Percentiles rank a stretch among this genome's conserved stretches.
These are phyloP conservation scores for Xenoacremonium recifei DNA, from an alignment of 2,329 filamentous ascomycete species.

Conservation along the genomic window DNA sequence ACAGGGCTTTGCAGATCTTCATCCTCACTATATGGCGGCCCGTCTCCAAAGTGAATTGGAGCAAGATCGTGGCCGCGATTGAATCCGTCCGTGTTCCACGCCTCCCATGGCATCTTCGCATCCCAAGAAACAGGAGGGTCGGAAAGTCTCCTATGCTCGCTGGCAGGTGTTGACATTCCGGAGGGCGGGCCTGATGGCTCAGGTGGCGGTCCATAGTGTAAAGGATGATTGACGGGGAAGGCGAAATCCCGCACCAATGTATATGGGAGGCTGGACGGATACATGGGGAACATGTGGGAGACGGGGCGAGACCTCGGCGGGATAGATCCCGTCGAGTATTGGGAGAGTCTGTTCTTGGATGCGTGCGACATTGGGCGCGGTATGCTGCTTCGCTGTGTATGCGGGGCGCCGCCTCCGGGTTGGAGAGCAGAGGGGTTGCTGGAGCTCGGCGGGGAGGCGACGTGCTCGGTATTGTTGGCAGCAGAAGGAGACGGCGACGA, in stretches of 20 bases:
- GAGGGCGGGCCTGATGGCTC: slow-evolving; percentile 70
- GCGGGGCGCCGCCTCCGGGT: slow-evolving; percentile 57
- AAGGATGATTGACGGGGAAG: slow-evolving; percentile 76
- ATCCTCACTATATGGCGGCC: slow-evolving; percentile 92
- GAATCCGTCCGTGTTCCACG: slow-evolving; percentile 52
- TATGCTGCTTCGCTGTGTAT: slow-evolving; percentile 57
- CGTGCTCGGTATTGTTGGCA: too few species aligned
- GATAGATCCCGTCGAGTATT: slow-evolving; percentile 73
- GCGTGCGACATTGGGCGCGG: slow-evolving; percentile 72
- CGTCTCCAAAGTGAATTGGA: slow-evolving; percentile 81
- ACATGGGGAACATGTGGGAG: slow-evolving; percentile 79
- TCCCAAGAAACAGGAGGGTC: slow-evolving; percentile 80
- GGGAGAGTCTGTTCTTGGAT: slow-evolving; percentile 78
- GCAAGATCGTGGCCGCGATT: slow-evolving; percentile 70
- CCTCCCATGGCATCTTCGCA: slow-evolving; percentile 59
- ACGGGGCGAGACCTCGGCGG: slow-evolving; percentile 71
- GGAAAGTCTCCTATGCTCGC: slow-evolving; percentile 77
- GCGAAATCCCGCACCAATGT: slow-evolving; percentile 95
- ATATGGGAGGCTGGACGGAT: slow-evolving; percentile 82
- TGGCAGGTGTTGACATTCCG: slow-evolving; percentile 79
- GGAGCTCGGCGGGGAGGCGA: slow-evolving; percentile 44
- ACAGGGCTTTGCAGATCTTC: slow-evolving; percentile 93
- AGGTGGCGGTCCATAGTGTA: slow-evolving; percentile 91
- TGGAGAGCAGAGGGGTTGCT: slow-evolving; percentile 54
- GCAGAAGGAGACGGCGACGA: slow-evolving; percentile 53